phyloP scores from a whole-genome alignment of 208 protist species.

The Dictyostelium gargantuum region DNA sequence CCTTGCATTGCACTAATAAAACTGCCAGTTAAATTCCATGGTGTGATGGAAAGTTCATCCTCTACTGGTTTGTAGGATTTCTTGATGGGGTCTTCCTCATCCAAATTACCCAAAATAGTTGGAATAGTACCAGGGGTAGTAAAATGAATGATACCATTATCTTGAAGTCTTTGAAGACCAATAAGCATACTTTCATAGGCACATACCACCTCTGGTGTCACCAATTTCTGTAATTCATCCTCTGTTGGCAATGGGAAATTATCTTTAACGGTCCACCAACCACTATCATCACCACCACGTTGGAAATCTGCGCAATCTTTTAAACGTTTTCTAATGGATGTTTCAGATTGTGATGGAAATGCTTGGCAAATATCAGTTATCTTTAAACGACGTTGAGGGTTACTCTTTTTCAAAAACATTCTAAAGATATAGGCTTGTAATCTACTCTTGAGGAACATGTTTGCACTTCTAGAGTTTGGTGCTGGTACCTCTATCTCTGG shows the following conservation, averaged over 20 bases:
- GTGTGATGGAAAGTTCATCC: constrained; percentile 75
- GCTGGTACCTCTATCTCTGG: constrained; percentile 64
- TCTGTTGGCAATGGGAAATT: constrained; percentile 71
- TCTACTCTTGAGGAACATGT: constrained; percentile 71
- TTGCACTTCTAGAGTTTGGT: constrained; percentile 46
- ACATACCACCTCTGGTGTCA: constrained; percentile 77
- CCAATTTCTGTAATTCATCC: constrained; percentile 72
- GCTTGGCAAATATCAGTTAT: constrained; percentile 65
- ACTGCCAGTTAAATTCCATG: constrained; percentile 76
- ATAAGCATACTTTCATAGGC: constrained; percentile 73
- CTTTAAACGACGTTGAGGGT: constrained; percentile 60
- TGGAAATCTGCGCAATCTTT: constrained; percentile 80
- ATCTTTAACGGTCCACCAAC: constrained; percentile 77
- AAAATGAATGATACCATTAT: constrained; percentile 76
- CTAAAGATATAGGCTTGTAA: constrained; percentile 76
- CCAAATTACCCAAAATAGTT: not conserved
- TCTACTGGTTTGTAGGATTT: constrained; percentile 40
- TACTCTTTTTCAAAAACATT: constrained; percentile 52
- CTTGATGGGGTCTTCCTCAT: not conserved
- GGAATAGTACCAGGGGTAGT: not conserved
- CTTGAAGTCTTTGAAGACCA: constrained; percentile 70
- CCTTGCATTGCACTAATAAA: constrained; percentile 70
- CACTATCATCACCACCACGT: constrained; percentile 76
- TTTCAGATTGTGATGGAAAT: constrained; percentile 76
- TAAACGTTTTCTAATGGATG: constrained; percentile 75